Conservation (phyloP, 2,329 filamentous ascomycete genomes). For the Simplicillium aogashimaense region DNA sequence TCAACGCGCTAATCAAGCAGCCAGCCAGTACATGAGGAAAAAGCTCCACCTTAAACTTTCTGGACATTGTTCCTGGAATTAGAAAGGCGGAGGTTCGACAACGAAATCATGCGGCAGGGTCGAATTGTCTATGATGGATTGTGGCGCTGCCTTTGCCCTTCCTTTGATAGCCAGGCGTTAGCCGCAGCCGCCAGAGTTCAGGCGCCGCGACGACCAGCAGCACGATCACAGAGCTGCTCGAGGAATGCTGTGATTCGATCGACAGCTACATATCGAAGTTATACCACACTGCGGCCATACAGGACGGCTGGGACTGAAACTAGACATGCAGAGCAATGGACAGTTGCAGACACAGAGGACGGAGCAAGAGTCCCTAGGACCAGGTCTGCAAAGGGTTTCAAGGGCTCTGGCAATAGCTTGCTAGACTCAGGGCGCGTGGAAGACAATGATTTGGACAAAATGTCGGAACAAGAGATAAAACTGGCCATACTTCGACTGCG, state of each 20-base stretch:
- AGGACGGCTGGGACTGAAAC: constrained; percentile 23
- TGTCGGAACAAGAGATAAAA: not conserved
- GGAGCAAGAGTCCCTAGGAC: too few species aligned
- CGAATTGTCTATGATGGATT: constrained; percentile 43
- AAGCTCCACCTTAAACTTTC: constrained; percentile 1
- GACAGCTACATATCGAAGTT: constrained; percentile 16
- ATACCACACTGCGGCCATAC: not conserved
- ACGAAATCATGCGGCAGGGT: constrained; percentile 16
- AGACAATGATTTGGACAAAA: too few species aligned
- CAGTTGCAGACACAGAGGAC: not conserved
- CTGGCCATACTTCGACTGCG: not conserved
- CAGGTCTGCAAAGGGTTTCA: too few species aligned
- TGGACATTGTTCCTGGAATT: not conserved
- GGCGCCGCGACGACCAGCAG: constrained; percentile 6
- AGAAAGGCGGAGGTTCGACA: not conserved
- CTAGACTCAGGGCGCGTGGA: not conserved
- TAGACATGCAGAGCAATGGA: not conserved
- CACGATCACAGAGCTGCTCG: constrained; percentile 1
- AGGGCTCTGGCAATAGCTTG: not conserved
- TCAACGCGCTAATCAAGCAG: not conserved
- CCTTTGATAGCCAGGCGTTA: constrained; percentile 28
- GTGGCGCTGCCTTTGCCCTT: constrained; percentile 54
- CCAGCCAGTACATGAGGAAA: not conserved
- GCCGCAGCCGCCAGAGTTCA: constrained; percentile 2
- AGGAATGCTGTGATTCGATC: constrained; percentile 12